A percentile compares a stretch with the other conserved stretches of the same genome.
Conservation (phyloP, 164 flowering plant species). For the Nelumbo lutea region DNA sequence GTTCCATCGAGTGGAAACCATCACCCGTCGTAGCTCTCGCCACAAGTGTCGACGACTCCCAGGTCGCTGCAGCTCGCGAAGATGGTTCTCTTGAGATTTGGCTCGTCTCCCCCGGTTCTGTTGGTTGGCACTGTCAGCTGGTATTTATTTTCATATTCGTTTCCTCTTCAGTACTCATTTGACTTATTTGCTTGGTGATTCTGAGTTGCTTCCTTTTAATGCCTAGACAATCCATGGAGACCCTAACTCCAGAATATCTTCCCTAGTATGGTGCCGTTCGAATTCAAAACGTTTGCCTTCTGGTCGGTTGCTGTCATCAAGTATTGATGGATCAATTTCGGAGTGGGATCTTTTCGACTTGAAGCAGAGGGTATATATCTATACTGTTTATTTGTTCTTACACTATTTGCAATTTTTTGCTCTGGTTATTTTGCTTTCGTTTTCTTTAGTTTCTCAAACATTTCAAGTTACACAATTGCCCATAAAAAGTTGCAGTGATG, state of each 20-base stretch:
- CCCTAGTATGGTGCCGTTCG: slow-evolving; percentile 59
- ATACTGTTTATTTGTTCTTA: neutral
- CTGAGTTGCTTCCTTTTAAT: slow-evolving; percentile 7
- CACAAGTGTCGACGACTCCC: slow-evolving; percentile 73
- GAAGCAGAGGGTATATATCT: slow-evolving; percentile 50
- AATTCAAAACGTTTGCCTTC: slow-evolving; percentile 25
- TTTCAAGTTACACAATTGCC: no score
- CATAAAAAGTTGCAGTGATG: no score
- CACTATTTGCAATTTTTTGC: neutral
- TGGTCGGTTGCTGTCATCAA: slow-evolving; percentile 62
- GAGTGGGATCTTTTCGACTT: slow-evolving; percentile 80
- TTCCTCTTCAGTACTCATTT: neutral
- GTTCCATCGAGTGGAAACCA: slow-evolving; percentile 76
- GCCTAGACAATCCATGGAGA: slow-evolving; percentile 70
- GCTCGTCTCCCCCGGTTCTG: slow-evolving; percentile 93
- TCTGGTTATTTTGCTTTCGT: neutral
- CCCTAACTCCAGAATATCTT: slow-evolving; percentile 55
- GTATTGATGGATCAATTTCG: slow-evolving; percentile 71
- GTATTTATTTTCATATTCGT: slow-evolving; percentile 27
- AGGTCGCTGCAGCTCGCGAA: slow-evolving; percentile 90
- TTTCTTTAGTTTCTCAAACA: no score
- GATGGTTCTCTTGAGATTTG: slow-evolving; percentile 94
- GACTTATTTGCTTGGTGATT: neutral
- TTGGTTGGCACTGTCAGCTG: slow-evolving; percentile 95
- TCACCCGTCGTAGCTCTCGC: slow-evolving; percentile 81